Percentiles rank a stretch among this genome's conserved stretches.
Conservation (phyloP, 2,329 filamentous ascomycete species). For the Penicillium sp. region DNA sequence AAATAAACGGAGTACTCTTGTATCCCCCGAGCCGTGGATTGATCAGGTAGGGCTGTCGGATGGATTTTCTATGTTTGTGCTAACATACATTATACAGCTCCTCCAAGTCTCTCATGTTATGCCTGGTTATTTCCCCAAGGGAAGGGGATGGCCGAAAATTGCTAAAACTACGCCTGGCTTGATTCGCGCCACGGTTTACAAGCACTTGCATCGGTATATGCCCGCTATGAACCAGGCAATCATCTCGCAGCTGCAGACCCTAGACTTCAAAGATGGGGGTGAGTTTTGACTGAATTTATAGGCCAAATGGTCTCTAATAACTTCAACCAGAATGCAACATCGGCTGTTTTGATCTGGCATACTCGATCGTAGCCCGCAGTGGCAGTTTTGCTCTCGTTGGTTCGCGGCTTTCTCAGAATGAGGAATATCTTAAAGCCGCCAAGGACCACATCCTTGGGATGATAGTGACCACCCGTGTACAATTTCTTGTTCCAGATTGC, state of each 20-base stretch:
- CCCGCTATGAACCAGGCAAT: slow-evolving; percentile 21
- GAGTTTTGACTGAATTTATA: not conserved
- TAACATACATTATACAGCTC: slow-evolving; percentile 8
- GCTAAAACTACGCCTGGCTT: slow-evolving; percentile 25
- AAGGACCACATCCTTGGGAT: slow-evolving; percentile 27
- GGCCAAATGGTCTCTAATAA: not conserved
- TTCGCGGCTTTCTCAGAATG: slow-evolving; percentile 18
- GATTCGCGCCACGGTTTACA: slow-evolving; percentile 22
- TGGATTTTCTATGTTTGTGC: not conserved
- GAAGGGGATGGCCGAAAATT: slow-evolving; percentile 24
- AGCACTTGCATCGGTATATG: slow-evolving; percentile 21
- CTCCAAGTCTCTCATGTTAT: slow-evolving; percentile 42
- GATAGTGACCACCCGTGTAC: slow-evolving; percentile 24
- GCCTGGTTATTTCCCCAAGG: slow-evolving; percentile 23
- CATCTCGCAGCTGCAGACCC: slow-evolving; percentile 12
- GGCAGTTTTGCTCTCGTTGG: slow-evolving; percentile 24
- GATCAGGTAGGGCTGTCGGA: slow-evolving; percentile 15
- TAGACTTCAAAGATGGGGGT: slow-evolving; percentile 14
- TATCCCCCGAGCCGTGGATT: slow-evolving; percentile 26
- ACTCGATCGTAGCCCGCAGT: slow-evolving; percentile 24
- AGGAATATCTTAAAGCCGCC: slow-evolving; percentile 23
- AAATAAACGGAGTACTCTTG: slow-evolving; percentile 13
- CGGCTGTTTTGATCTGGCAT: slow-evolving; percentile 24
- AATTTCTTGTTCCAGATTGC: slow-evolving; percentile 23
- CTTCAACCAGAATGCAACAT: slow-evolving; percentile 14